A percentile compares a stretch with the other conserved stretches of the same genome.
Evolutionary conservation across 2,329 filamentous ascomycete species (phyloP).

Genomic region (Claviceps capensis): DNA sequence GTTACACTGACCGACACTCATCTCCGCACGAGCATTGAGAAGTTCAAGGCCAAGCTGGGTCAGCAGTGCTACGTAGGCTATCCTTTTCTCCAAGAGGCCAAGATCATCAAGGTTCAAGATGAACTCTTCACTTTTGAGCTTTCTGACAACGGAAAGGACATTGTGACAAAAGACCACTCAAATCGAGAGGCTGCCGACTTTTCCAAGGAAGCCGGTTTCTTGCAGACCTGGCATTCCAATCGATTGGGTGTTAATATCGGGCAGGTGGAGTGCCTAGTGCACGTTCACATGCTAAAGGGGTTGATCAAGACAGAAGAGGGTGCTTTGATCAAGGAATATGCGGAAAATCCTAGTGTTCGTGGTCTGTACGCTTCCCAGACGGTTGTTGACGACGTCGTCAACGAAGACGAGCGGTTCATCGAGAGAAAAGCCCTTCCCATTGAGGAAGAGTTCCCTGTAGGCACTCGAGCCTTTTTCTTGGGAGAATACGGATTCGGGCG

Average conservation of each 20-base stretch:
- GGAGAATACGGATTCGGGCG: constrained; percentile 88
- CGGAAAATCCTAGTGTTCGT: constrained; percentile 69
- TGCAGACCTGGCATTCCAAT: constrained; percentile 83
- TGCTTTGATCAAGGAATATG: constrained; percentile 86
- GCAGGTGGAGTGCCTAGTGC: constrained; percentile 73
- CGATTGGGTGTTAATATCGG: constrained; percentile 80
- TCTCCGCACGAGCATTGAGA: constrained; percentile 51
- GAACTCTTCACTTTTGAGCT: constrained; percentile 83
- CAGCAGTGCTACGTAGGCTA: constrained; percentile 84
- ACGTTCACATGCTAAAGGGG: constrained; percentile 89
- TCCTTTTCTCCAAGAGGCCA: constrained; percentile 88
- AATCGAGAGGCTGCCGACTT: constrained; percentile 69
- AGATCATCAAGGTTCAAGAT: constrained; percentile 78
- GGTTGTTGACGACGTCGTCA: constrained; percentile 78
- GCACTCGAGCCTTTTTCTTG: constrained; percentile 78
- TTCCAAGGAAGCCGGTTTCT: constrained; percentile 67
- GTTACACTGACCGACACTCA: constrained; percentile 71
- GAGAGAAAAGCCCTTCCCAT: constrained; percentile 80
- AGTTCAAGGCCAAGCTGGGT: constrained; percentile 68
- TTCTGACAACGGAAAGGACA: constrained; percentile 47
- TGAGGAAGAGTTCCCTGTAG: constrained; percentile 78
- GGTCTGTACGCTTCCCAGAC: constrained; percentile 84
- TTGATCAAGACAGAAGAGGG: constrained; percentile 82
- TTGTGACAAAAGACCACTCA: constrained; percentile 57
- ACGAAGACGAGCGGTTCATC: constrained; percentile 84